A percentile compares a stretch with the other conserved stretches of the same genome.
Conservation (phyloP, 352 stramenopile genomes). For the Globisporangium iwayamae region DNA sequence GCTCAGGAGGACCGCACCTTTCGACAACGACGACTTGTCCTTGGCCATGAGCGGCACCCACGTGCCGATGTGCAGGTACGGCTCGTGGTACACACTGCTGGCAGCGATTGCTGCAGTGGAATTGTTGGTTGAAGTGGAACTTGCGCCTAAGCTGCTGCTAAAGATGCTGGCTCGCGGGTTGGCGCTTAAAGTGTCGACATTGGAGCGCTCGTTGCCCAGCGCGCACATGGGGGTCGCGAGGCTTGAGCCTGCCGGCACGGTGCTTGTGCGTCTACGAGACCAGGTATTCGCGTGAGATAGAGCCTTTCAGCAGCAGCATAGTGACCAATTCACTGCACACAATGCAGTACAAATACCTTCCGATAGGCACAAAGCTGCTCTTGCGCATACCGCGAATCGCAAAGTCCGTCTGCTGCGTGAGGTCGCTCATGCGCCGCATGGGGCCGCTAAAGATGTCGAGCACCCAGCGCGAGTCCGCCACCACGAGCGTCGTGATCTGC, state of each 20-base stretch:
- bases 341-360: slow-evolving; percentile 8
- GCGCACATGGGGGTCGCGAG: slow-evolving; percentile 21
- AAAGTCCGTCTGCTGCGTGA: slow-evolving; percentile 55
- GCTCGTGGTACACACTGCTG: slow-evolving; percentile 41
- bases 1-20: slow-evolving; percentile 13
- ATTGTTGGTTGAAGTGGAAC: neutral
- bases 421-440: slow-evolving; percentile 44
- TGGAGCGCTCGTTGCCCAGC: slow-evolving; percentile 28
- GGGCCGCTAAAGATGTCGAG: slow-evolving; percentile 70
- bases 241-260: slow-evolving; percentile 11
- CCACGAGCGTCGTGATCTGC: slow-evolving; percentile 22
- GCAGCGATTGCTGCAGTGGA: neutral
- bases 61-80: slow-evolving; percentile 75
- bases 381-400: slow-evolving; percentile 49
- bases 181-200: neutral
- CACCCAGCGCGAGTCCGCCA: slow-evolving; percentile 58
- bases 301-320: neutral
- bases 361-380: slow-evolving; percentile 16
- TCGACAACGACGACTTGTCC: slow-evolving; percentile 25
- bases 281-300: neutral
- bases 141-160: neutral
- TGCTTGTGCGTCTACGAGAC: slow-evolving; percentile 22
- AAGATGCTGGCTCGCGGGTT: neutral
- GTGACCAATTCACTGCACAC: neutral
- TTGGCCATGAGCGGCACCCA: slow-evolving; percentile 66